These are phyloP conservation scores for Penstemon davidsonii DNA, from an alignment of 257 asterid genomes.

Conservation along the genomic window DNA sequence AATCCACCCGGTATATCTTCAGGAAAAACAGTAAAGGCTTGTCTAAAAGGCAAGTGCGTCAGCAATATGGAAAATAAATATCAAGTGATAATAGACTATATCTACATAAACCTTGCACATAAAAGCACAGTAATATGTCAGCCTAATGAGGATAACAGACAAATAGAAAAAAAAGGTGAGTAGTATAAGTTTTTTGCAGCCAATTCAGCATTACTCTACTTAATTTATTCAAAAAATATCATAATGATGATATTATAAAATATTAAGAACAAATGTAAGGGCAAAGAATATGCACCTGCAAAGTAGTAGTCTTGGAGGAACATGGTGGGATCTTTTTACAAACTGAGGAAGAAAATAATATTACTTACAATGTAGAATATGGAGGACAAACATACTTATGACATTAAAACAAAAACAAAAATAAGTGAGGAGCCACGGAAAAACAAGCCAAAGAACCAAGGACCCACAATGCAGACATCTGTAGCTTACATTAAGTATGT, in stretches of 20 bases:
- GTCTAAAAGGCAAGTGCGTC: not conserved
- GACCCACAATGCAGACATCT: slow-evolving; percentile 24
- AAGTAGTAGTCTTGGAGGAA: slow-evolving; percentile 75
- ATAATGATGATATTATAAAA: not conserved
- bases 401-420: slow-evolving; percentile 15
- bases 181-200: not conserved
- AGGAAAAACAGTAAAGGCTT: too few relatives aligned
- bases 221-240: slow-evolving; percentile 9
- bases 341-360: slow-evolving; percentile 51
- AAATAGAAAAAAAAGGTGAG: not conserved
- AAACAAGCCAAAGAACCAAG: slow-evolving; percentile 28
- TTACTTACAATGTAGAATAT: slow-evolving; percentile 12
- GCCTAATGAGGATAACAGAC: not conserved
- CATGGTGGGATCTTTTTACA: slow-evolving; percentile 65
- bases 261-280: slow-evolving; percentile 16
- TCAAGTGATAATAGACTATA: slow-evolving; percentile 4
- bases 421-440: slow-evolving; percentile 15
- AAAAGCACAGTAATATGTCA: slow-evolving; percentile 1
- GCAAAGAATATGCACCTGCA: slow-evolving; percentile 54
- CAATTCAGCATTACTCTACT: slow-evolving; percentile 8
- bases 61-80: slow-evolving; percentile 1
- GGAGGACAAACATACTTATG: slow-evolving; percentile 19
- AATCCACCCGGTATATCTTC: not conserved
- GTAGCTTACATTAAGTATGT: slow-evolving; percentile 67
- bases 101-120: slow-evolving; percentile 2